Base-by-base conservation (phyloP, 495 filamentous ascomycete species). In the Aspergillus haitiensis region DNA sequence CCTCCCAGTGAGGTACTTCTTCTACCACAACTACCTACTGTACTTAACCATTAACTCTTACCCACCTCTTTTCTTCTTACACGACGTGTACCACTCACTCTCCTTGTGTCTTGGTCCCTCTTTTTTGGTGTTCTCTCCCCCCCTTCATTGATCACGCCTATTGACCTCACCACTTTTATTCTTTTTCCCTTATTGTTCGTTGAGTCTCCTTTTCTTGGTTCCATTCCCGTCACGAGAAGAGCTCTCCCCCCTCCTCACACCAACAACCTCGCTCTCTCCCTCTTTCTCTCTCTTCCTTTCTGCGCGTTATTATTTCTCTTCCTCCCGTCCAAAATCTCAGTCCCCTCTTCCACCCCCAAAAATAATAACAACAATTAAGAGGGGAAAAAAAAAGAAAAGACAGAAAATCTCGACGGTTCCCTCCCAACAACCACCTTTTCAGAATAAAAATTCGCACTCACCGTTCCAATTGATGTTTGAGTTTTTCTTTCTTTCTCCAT, bases 161-260 rank as follows among this genome's bases (percentile, higher is more conserved):
- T 39, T 7, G 10, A 18, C 34, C 21, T 52, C 13, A 8, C 44
- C 62, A 53, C 46, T 56, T 58, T 45, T 39, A 55, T 53, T 42
- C 35, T 60, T 45, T 27, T 51, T 11, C 18, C 16, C 12, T 52
- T 31, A n/a, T 47, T 59, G 55, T 55, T 61, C 59, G 39, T 34
- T 55, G 46, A 45, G 34, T 56, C 44, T 16, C 40, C 11, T 27
- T 54, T 55, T 56, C 60, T 53, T 62, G 39, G 42, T 50, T 59
- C 69, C 71, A 72, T 72, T 47, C 13, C 58, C 40, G 50, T 60
- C 58, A 60, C 58, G 58, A 50, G 58, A 9, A 15, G 44, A 47
- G 44, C 44, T 47, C 21, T 47, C 50, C 54, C 21, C 45, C 45
- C 46, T 32, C 50, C 31, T 21, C 13, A 34, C 33, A 40, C 53